phyloP scores from a whole-genome alignment of 441 rosid species.

The Melastoma candidum region DNA sequence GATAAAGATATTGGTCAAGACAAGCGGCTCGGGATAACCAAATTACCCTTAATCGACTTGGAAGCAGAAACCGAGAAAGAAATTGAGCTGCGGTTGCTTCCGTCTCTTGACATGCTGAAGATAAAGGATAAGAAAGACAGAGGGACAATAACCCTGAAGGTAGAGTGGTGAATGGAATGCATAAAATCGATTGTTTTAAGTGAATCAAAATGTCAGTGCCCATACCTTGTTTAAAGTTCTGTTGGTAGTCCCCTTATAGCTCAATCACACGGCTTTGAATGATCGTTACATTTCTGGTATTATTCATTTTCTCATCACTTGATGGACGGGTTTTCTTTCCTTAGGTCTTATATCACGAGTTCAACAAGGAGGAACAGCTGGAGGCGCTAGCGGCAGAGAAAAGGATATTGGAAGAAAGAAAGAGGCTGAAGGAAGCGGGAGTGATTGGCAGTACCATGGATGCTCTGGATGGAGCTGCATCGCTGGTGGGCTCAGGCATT shows the following conservation, averaged over 20 bases:
- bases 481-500: constrained; percentile 26
- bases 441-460: constrained; percentile 89
- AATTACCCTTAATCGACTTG: constrained; percentile 1
- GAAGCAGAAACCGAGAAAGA: constrained; percentile 23
- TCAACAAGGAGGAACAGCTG: constrained; percentile 73
- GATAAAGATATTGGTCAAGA: constrained; percentile 19
- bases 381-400: constrained; percentile 83
- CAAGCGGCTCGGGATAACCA: constrained; percentile 16
- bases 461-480: constrained; percentile 71
- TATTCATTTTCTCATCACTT: too few relatives aligned
- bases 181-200: too few relatives aligned
- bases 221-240: too few relatives aligned
- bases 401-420: constrained; percentile 65
- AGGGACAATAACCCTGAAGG: constrained; percentile 73
- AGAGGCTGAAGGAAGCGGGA: constrained; percentile 88
- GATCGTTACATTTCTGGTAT: too few relatives aligned
- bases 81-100: constrained; percentile 46
- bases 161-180: constrained; percentile 10
- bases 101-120: constrained; percentile 86
- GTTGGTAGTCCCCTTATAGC: too few relatives aligned
- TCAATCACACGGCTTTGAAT: too few relatives aligned
- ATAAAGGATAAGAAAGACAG: constrained; percentile 90
- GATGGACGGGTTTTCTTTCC: too few relatives aligned
- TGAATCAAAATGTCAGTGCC: too few relatives aligned
- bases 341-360: constrained; percentile 68